Evolutionary conservation across 345 rosid species (phyloP).

Genomic region (Salix caprea): DNA sequence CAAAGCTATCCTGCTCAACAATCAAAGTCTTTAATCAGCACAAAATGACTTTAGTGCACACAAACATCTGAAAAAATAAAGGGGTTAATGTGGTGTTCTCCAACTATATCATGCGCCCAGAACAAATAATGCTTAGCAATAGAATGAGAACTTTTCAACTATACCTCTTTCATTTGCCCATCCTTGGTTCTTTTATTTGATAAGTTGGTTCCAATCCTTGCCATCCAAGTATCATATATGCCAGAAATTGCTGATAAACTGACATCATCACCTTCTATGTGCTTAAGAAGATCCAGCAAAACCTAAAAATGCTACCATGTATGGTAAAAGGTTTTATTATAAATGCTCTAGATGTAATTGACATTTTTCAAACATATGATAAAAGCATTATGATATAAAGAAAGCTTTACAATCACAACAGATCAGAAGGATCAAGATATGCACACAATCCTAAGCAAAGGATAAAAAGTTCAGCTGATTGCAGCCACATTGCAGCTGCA

Average conservation of each 20-base stretch:
- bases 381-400: background rate
- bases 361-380: background rate
- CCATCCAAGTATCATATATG: slow-evolving; percentile 65
- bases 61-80: background rate
- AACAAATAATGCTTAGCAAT: background rate
- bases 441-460: background rate
- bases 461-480: background rate
- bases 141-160: background rate
- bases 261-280: slow-evolving; percentile 24
- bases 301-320: slow-evolving; percentile 31
- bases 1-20: slow-evolving; percentile 47
- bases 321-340: background rate
- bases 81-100: background rate
- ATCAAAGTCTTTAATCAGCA: background rate
- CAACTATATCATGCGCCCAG: background rate
- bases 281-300: slow-evolving; percentile 55
- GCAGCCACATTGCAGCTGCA: background rate
- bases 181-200: slow-evolving; percentile 13
- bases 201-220: slow-evolving; percentile 44
- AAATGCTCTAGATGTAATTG: background rate
- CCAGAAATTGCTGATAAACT: slow-evolving; percentile 33
- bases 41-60: background rate
- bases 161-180: slow-evolving; percentile 40
- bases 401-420: background rate
- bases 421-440: background rate